Base-by-base conservation (phyloP, 495 filamentous ascomycete genomes). In the Xylaria nigripes region DNA sequence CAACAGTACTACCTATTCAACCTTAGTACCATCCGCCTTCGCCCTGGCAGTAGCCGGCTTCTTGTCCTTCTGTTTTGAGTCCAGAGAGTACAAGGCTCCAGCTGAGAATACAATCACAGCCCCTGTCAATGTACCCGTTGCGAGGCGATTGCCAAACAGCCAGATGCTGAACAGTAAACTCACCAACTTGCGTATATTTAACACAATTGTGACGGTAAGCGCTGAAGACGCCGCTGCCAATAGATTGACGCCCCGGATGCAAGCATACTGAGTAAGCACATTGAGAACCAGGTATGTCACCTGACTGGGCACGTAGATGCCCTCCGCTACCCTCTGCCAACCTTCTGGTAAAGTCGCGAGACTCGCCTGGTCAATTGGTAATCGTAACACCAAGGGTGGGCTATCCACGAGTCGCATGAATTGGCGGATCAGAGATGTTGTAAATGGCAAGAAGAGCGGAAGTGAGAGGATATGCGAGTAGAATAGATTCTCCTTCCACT, bases 401-500 rank as follows among this genome's bases (percentile, higher is more conserved):
- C 76, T 79, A 30, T 72, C 68, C 27, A 76, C 73, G 41, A 81
- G 68, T 60, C 69, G 71, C 57, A 67, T 58, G 48, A 81, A 78
- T 58, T 83, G 78, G 42, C 65, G 63, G 42, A 58, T 52, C 58
- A 84, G 68, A 6, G 76, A 75, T 16, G 70, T 74, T 27, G 76
- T 57, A 54, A 85, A 81, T 3, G 81, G 79, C 9, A 81, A 49
- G 56, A 84, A 81, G 19, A 85, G 73, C 0, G 88, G 89, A 32
- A 96, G 65, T 4, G 86, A 88, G 16, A 94, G 79, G 18, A 86
- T 67, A 57, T 95, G 90, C 18, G 84, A 87, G 69, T 97, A 99
- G 69, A 99, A 96, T 15, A 99, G 78, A 61, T 94, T 95, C 67
- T 97, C 93, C 59, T 86, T 87, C 90, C 93, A 97, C 71, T 95